Base-by-base conservation (phyloP, 2,329 filamentous ascomycete species). In the Fusarium avenaceum region DNA sequence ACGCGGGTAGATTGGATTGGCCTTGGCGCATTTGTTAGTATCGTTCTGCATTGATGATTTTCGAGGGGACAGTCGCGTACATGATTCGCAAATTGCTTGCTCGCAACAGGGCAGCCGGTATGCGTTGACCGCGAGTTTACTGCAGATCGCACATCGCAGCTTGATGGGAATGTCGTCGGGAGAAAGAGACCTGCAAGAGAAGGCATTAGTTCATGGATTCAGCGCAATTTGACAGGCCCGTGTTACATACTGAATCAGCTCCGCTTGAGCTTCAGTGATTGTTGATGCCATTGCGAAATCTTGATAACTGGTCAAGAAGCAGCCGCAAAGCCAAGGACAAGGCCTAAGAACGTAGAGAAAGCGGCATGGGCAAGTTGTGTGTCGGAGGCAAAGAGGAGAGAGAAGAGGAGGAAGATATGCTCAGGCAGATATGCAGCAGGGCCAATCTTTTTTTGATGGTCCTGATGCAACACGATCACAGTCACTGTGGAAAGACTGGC, bases 41-140 rank as follows among this genome's bases (percentile, higher is more conserved):
- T 15, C n/a, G 17, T 51, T 20, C 24, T 26, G 33, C 10, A 8
- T 30, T 24, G 15, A 30, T 24, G 33, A 20, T 19, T 19, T 45
- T 40, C 30, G 33, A 20, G 24, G 46, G 28, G 38, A 2, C 17
- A 13, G 35, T 42, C 53, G 59, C 72, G 55, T 65, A 97, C 96
- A 99, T 69, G 84, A 86, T 76, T 95, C 92, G 84, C 96, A 98
- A 60, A 98, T 97, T 40, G 92, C 90, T 77, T 97, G 95, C 76
- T 97, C 96, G 79, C 96, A 99, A 81, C 96, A 99, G 2, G 94
- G 93, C 28, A 97, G 85, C 67, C 94, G 92, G 78, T 93, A 97
- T 10, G 95, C 93, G 77, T 97, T 96, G 69, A 97, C 84, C 30
- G 94, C 94, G 60, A 98, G 85, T 79, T 92, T 94, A 82, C 92